Conservation (phyloP, 176 grass and related monocot genomes). For the Phoenix dactylifera region DNA sequence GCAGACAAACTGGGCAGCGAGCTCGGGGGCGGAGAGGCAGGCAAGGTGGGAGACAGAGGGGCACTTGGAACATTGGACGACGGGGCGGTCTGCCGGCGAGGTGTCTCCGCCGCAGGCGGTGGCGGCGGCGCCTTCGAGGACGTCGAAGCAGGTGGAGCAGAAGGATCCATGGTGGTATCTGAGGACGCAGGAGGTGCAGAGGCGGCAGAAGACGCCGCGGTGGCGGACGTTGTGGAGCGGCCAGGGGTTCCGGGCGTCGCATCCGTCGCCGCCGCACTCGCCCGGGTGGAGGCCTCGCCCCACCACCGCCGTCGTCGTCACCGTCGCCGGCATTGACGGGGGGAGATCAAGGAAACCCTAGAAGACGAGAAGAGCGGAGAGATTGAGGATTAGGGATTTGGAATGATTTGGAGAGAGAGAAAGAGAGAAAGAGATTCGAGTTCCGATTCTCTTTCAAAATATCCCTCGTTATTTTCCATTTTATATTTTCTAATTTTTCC, state of each 20-base stretch:
- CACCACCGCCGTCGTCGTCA: neutral
- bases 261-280: slow-evolving; percentile 66
- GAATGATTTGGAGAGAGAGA: too few relatives aligned
- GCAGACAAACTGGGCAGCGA: slow-evolving; percentile 30
- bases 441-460: too few relatives aligned
- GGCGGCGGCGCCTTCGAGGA: slow-evolving; percentile 31
- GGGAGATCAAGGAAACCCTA: too few relatives aligned
- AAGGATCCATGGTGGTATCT: slow-evolving; percentile 56
- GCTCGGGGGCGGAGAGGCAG: slow-evolving; percentile 24
- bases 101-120: slow-evolving; percentile 13
- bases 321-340: too few relatives aligned
- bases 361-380: too few relatives aligned
- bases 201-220: slow-evolving; percentile 56
- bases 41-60: slow-evolving; percentile 47
- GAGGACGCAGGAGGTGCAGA: slow-evolving; percentile 88
- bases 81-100: neutral
- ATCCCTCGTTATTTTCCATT: too few relatives aligned
- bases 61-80: slow-evolving; percentile 51
- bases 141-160: slow-evolving; percentile 68
- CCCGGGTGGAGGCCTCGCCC: neutral
- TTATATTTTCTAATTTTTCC: too few relatives aligned
- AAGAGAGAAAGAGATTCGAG: too few relatives aligned
- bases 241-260: slow-evolving; percentile 61
- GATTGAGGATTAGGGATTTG: too few relatives aligned
- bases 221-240: slow-evolving; percentile 86